Percentiles rank a stretch among this genome's conserved stretches.
Conservation (phyloP, 2,329 filamentous ascomycete genomes). For the Chaetomiaceae sp. region DNA sequence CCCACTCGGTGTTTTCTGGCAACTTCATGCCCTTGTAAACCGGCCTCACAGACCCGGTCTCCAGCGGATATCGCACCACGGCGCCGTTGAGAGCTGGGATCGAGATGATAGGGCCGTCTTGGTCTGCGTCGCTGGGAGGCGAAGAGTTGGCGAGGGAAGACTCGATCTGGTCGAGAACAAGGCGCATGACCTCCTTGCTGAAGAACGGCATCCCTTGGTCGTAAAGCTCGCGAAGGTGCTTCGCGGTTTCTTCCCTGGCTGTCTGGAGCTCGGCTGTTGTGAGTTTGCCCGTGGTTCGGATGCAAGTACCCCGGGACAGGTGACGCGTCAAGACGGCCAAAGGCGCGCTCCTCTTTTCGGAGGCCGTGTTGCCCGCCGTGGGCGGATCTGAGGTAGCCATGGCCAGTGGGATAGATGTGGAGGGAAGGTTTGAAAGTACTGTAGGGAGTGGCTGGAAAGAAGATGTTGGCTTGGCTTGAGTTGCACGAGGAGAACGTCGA, state of each 20-base stretch:
- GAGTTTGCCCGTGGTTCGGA: no score
- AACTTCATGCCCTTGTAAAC: background rate
- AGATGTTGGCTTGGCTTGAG: no score
- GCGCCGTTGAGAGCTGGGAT: background rate
- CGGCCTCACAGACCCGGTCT: background rate
- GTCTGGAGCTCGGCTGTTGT: no score
- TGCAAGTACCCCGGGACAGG: no score
- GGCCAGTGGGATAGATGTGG: no score
- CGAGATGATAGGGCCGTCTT: background rate
- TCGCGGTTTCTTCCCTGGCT: background rate
- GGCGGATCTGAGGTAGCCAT: no score
- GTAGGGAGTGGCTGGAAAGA: no score
- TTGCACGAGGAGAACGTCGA: no score
- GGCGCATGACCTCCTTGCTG: background rate
- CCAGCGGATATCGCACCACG: background rate
- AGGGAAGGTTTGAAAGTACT: no score
- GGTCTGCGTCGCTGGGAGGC: background rate
- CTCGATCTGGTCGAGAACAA: background rate
- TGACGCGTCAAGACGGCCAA: no score
- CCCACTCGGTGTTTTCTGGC: background rate
- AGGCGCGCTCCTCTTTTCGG: no score
- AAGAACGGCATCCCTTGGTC: background rate
- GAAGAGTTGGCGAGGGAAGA: background rate
- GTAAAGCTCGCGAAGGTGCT: background rate
- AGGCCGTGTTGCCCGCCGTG: no score